phyloP scores from a whole-genome alignment of 2,329 filamentous ascomycete genomes.

The Pyrenochaeta sp. region DNA sequence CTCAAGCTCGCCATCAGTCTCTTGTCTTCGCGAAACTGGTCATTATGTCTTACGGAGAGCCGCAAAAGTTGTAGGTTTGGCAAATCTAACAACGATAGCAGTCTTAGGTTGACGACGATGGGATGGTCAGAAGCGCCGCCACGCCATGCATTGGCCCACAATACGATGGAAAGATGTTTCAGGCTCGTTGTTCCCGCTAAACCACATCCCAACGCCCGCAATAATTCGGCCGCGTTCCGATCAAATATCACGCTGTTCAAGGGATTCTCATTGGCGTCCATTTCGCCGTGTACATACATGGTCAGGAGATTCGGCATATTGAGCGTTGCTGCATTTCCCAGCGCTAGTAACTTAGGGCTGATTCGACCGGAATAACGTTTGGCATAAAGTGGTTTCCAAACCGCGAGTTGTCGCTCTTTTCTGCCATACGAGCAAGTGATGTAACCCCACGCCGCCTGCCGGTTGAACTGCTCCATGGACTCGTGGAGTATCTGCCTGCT shows the following conservation, averaged over 20 bases:
- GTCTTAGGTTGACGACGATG: background rate
- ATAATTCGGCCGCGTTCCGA: background rate
- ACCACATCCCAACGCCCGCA: background rate
- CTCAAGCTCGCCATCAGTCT: background rate
- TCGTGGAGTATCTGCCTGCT: constrained; percentile 1
- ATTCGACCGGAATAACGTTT: background rate
- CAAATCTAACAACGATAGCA: background rate
- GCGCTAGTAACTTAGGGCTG: background rate
- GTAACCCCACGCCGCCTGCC: background rate
- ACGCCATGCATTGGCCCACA: background rate
- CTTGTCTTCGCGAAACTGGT: background rate
- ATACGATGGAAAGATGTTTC: background rate
- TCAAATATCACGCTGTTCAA: background rate
- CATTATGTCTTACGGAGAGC: background rate
- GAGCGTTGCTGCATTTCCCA: background rate
- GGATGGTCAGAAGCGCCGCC: background rate
- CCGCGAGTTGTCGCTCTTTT: background rate
- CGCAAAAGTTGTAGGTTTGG: background rate
- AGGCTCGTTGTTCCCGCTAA: background rate
- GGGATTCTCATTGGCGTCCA: background rate
- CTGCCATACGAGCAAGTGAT: background rate
- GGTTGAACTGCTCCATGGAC: constrained; percentile 5
- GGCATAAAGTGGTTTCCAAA: background rate
- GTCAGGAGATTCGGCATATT: background rate
- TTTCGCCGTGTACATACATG: background rate